These are phyloP conservation scores for Candolleomyces eurysporus DNA, from an alignment of 768 basidiomycete genomes.

Conservation along the genomic window DNA sequence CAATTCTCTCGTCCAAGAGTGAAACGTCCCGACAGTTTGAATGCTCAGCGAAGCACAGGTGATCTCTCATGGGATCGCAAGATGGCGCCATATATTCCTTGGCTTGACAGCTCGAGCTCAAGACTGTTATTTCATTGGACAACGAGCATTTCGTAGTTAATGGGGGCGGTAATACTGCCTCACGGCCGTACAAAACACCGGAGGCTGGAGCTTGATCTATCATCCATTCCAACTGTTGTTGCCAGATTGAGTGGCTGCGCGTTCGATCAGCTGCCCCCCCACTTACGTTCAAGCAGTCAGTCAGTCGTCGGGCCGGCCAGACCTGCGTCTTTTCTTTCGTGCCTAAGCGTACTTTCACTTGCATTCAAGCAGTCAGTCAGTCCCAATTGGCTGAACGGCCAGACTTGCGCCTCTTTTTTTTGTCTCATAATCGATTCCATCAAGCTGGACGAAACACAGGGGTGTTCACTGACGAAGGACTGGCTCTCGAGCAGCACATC, in stretches of 20 bases:
- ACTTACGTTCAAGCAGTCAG: background rate
- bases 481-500: too few species aligned
- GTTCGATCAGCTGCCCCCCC: background rate
- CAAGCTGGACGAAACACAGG: too few species aligned
- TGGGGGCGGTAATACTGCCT: background rate
- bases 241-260: background rate
- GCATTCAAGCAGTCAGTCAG: too few species aligned
- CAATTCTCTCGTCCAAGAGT: background rate
- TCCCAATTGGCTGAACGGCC: too few species aligned
- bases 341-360: too few species aligned
- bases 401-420: too few species aligned
- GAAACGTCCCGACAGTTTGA: background rate
- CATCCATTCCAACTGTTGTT: background rate
- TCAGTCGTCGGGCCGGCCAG: background rate
- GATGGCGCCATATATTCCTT: background rate
- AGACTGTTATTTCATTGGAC: background rate
- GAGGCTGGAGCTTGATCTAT: background rate
- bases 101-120: background rate
- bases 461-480: too few species aligned
- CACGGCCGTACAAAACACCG: background rate
- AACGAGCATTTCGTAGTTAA: background rate
- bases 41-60: background rate
- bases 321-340: background rate
- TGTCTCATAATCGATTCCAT: too few species aligned
- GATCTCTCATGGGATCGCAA: background rate